These are phyloP conservation scores for Musa acuminata DNA, from an alignment of 176 grass and related monocot species.

Conservation along the genomic window DNA sequence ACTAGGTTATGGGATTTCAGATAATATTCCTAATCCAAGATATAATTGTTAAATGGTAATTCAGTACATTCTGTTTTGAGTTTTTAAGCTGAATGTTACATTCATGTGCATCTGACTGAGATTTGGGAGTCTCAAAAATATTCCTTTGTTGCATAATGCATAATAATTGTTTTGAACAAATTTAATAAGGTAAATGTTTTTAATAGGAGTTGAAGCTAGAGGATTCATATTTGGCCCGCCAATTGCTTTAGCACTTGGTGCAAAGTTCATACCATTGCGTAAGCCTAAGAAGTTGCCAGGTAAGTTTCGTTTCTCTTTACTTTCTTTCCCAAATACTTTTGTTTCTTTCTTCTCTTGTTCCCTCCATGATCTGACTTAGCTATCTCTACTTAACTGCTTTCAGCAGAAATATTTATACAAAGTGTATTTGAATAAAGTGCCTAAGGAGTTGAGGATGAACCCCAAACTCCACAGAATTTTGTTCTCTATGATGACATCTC, in stretches of 20 bases:
- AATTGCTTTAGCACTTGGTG: slow-evolving; percentile 70
- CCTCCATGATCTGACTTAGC: neutral
- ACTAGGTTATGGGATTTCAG: too few species aligned
- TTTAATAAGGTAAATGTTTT: slow-evolving; percentile 2
- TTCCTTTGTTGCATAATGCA: neutral
- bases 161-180: neutral
- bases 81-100: neutral
- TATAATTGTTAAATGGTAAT: too few species aligned
- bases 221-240: slow-evolving; percentile 87
- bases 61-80: neutral
- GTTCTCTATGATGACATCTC: too few species aligned
- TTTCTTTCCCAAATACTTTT: too few species aligned
- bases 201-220: slow-evolving; percentile 81
- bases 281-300: slow-evolving; percentile 94
- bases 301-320: slow-evolving; percentile 3
- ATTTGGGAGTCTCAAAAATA: neutral
- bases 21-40: too few species aligned
- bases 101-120: slow-evolving; percentile 4
- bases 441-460: too few species aligned
- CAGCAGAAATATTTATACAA: too few species aligned
- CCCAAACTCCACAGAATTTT: too few species aligned
- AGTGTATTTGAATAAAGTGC: too few species aligned
- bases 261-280: slow-evolving; percentile 89
- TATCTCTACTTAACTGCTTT: neutral
- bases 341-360: neutral